A percentile compares a stretch with the other conserved stretches of the same genome.
Conservation (phyloP, 1,284 basidiomycete species). For the Xerocomus amazonicus region DNA sequence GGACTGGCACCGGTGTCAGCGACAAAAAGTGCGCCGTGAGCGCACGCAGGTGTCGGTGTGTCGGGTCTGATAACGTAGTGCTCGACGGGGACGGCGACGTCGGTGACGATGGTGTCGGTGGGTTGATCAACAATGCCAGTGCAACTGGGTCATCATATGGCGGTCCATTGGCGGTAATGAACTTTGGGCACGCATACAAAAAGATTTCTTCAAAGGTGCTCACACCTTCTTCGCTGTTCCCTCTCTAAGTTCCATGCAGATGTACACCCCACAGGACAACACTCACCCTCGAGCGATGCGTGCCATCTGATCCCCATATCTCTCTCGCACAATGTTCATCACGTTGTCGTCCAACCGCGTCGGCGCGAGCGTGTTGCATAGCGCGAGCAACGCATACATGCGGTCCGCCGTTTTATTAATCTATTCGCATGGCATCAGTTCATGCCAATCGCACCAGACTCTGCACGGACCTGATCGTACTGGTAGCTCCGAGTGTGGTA, state of each 20-base stretch:
- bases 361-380: constrained; percentile 91
- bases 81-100: constrained; percentile 18
- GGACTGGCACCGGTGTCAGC: constrained; percentile 79
- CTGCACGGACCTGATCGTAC: constrained; percentile 77
- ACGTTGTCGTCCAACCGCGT: constrained; percentile 92
- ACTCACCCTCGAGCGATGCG: constrained; percentile 81
- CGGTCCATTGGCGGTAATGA: constrained; percentile 91
- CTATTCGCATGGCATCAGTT: constrained; percentile 35
- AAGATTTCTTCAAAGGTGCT: constrained; percentile 93
- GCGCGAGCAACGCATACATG: constrained; percentile 95
- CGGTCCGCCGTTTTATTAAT: constrained; percentile 97
- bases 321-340: constrained; percentile 88
- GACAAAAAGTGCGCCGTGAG: constrained; percentile 68
- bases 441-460: neutral
- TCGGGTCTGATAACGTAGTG: constrained; percentile 57
- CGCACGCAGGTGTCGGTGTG: constrained; percentile 71
- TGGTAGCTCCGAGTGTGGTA: constrained; percentile 97
- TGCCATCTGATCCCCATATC: constrained; percentile 86
- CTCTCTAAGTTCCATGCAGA: neutral
- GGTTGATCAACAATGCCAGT: constrained; percentile 52
- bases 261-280: neutral
- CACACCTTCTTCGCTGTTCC: constrained; percentile 64
- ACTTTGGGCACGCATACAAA: constrained; percentile 93
- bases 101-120: constrained; percentile 34
- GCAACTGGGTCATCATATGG: constrained; percentile 83